Base-by-base conservation (phyloP, 768 basidiomycete species). In the Wakefieldia striispora region DNA sequence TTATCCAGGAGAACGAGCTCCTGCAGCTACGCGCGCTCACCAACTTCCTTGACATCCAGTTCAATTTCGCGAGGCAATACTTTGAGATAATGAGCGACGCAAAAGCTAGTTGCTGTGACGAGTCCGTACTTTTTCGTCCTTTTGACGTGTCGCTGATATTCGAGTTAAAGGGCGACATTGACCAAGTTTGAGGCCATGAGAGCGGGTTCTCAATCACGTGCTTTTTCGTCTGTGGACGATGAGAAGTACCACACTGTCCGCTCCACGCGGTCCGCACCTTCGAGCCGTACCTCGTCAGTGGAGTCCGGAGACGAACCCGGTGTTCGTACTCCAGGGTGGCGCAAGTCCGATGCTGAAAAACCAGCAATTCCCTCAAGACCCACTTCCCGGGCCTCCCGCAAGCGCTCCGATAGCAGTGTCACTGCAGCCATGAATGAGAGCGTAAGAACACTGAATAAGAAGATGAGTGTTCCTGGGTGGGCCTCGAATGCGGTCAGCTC, bases 1-100 rank as follows among this genome's bases (percentile, higher is more conserved):
- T 75, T 0, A 86, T 97, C 41, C 88, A 91, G 61, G 85, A 91
- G 54, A 83, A 84, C 44, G 92, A 95, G 61, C 72, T 80, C 23
- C 70, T 74, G 24, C 88, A 92, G 56, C 72, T 88, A 6, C 80
- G 78, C 29, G 90, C 88, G 35, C 73, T 97, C 27, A 80, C 81
- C 3, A 66, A 70, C 5, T 80, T 95, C 60, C 70, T 97, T 29
- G 84, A 93, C 42, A 69, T 81, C 11, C 86, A 95, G 57, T 68
- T 86, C 40, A 82, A 82, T 43, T 95, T 84, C 58, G 84, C 84
- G 16, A 78, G 80, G 52, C 79, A 86, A 51, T 88, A 90, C 59
- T 68, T 83, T 16, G 82, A 84, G n/a, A 79, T 88, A 10, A 66
- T 97, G 58, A 75, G 78, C 39, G 87, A 90, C 27, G 79, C 84